Evolutionary conservation across 139 green algal species (phyloP).

Genomic region (Zygnema cylindricum): DNA sequence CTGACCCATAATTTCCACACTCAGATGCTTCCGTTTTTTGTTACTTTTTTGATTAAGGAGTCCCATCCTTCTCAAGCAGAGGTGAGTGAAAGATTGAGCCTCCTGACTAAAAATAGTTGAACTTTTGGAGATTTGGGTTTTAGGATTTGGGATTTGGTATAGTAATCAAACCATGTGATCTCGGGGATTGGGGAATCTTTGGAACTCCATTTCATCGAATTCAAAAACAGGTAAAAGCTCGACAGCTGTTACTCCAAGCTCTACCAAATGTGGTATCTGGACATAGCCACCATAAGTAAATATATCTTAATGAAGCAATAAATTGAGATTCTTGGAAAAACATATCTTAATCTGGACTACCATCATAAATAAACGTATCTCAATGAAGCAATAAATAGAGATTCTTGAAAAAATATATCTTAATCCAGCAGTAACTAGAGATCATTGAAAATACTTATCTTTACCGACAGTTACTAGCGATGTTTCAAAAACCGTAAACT

Average conservation of each 20-base stretch:
- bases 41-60: too few relatives aligned
- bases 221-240: constrained; percentile 95
- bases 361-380: too few relatives aligned
- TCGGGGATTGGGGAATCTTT: constrained; percentile 66
- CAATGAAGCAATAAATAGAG: constrained; percentile 2
- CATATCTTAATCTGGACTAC: too few relatives aligned
- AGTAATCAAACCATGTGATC: constrained; percentile 57
- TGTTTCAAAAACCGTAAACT: too few relatives aligned
- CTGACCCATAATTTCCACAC: background rate
- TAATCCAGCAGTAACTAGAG: too few relatives aligned
- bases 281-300: background rate
- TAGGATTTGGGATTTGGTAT: background rate
- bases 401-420: background rate
- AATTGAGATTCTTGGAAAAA: background rate
- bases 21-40: too few relatives aligned
- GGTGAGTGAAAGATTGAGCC: too few relatives aligned
- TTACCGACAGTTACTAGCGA: too few relatives aligned
- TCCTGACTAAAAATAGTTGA: too few relatives aligned
- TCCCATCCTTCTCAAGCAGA: too few relatives aligned
- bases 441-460: too few relatives aligned
- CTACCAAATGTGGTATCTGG: constrained; percentile 88
- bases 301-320: constrained; percentile 8
- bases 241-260: constrained; percentile 91
- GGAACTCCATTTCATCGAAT: constrained; percentile 99
- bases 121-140: too few relatives aligned